phyloP scores from a whole-genome alignment of 371 early-diverging fungal species.

The Choanephora cucurbitarum region DNA sequence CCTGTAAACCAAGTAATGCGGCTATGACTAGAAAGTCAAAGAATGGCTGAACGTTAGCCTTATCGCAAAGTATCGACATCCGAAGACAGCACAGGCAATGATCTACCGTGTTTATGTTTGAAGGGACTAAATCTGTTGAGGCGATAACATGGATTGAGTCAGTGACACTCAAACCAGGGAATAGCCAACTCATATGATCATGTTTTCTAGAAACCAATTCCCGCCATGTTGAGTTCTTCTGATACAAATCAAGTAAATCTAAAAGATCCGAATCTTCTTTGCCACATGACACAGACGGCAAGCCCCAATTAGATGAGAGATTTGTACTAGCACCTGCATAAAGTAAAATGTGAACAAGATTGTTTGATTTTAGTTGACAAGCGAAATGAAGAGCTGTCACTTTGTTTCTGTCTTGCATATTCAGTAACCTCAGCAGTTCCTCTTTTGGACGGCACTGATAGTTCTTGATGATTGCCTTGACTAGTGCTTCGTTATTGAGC shows the following conservation, averaged over 20 bases:
- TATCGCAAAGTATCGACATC: no score
- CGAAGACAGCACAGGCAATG: no score
- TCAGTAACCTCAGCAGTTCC: conserved; percentile 5
- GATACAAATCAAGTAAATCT: conserved; percentile 11
- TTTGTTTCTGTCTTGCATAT: conserved; percentile 33
- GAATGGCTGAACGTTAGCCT: no score
- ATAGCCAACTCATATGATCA: conserved; percentile 23
- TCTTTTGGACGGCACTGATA: conserved; percentile 1
- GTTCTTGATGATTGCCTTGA: conserved; percentile 4
- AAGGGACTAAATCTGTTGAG: neutral
- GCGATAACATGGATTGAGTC: neutral
- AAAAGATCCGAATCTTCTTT: neutral
- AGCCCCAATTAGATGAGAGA: neutral
- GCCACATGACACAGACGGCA: neutral
- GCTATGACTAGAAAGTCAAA: no score
- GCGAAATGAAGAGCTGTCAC: conserved; percentile 44
- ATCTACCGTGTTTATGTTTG: no score
- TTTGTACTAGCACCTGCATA: conserved; percentile 69
- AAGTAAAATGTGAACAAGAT: conserved; percentile 50
- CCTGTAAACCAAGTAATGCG: no score
- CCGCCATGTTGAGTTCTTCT: neutral
- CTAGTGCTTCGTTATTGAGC: conserved; percentile 20
- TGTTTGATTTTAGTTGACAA: conserved; percentile 17
- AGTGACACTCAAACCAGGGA: conserved; percentile 21
- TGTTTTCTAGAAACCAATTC: conserved; percentile 17